These are phyloP conservation scores for Coniochaeta ligniaria DNA, from an alignment of 2,329 filamentous ascomycete genomes.

Conservation along the genomic window DNA sequence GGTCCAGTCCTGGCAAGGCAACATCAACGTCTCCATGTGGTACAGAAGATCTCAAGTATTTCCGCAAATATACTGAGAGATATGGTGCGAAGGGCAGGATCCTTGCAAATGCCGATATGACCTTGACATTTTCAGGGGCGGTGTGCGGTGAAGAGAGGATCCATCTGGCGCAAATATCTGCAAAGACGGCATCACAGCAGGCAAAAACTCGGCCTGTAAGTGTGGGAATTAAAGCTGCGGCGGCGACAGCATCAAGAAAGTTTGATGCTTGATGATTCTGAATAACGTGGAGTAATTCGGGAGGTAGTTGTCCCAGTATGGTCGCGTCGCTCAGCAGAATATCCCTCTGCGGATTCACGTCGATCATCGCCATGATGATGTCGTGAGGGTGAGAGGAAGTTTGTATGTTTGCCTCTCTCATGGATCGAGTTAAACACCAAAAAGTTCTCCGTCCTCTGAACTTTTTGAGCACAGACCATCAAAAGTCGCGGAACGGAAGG, in stretches of 20 bases:
- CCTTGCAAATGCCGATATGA: constrained; percentile 69
- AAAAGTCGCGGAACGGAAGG: neutral
- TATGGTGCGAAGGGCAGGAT: constrained; percentile 78
- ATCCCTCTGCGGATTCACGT: constrained; percentile 46
- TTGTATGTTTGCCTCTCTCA: constrained; percentile 4
- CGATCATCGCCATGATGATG: constrained; percentile 46
- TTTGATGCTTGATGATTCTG: constrained; percentile 53
- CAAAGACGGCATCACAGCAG: constrained; percentile 67
- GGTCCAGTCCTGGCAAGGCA: constrained; percentile 7
- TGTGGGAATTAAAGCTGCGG: constrained; percentile 60
- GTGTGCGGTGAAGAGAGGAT: constrained; percentile 38
- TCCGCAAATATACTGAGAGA: constrained; percentile 63
- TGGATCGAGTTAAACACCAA: constrained; percentile 8
- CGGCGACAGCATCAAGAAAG: constrained; percentile 65
- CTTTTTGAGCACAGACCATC: constrained; percentile 3
- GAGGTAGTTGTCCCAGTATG: constrained; percentile 54
- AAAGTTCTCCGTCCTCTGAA: neutral
- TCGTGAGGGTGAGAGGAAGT: constrained; percentile 12
- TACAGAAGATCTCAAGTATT: constrained; percentile 26
- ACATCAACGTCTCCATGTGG: constrained; percentile 4
- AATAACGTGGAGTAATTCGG: constrained; percentile 63
- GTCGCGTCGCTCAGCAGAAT: constrained; percentile 48
- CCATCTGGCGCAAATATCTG: constrained; percentile 81
- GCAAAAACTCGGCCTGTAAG: constrained; percentile 68
- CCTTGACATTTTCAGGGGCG: constrained; percentile 25